Evolutionary conservation across 2,329 filamentous ascomycete species (phyloP), one percentile per base, ranked within the genome.

Genomic region (Sporothrix pseudoabietina): DNA sequence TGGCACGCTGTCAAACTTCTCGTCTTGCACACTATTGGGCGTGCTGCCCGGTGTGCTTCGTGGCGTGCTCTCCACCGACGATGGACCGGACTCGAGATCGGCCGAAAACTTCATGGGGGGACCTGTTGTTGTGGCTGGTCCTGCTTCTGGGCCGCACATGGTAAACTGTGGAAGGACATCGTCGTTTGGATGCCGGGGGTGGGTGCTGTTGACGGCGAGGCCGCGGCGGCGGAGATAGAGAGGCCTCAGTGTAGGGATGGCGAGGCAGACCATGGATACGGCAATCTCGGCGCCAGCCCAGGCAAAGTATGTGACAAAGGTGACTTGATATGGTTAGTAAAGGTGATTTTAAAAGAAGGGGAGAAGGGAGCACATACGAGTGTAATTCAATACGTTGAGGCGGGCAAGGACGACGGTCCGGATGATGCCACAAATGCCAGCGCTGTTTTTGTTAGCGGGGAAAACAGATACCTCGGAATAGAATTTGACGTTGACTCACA

Each of bases 181-280:
- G 74, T 87, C 88, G 80, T 86, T 85, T 80, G 92, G 94, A 81
- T 94, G 94, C 3, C 91, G 92, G 76, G 91, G 83, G 63, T 78
- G 75, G 49, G 73, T 77, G 26, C 76, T 75, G 22, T 73, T 74
- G 16, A 44, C 26, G n/a, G 69, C 73, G 49, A 49, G 77, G 10
- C 76, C 72, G 59, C 83, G 83, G 14, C 82, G 82, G 3, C 83
- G 85, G 61, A 87, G 76, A 74, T 82, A 84, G 0, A 84, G 76
- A 0, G 82, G 82, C 0, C 81, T 78, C 8, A 82, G 80, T 4
- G 82, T 80, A 0, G 82, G 81, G 3, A 84, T 82, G 5, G 80
- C 81, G 30, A 82, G 80, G 76, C 82, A 83, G 22, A 83, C 77
- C 78, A 84, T 80, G 9, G 81, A 81, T 2, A 82, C 80, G 2